Evolutionary conservation across 73 alveolate genomes (phyloP).

Genomic region (Paramecium caudatum): DNA sequence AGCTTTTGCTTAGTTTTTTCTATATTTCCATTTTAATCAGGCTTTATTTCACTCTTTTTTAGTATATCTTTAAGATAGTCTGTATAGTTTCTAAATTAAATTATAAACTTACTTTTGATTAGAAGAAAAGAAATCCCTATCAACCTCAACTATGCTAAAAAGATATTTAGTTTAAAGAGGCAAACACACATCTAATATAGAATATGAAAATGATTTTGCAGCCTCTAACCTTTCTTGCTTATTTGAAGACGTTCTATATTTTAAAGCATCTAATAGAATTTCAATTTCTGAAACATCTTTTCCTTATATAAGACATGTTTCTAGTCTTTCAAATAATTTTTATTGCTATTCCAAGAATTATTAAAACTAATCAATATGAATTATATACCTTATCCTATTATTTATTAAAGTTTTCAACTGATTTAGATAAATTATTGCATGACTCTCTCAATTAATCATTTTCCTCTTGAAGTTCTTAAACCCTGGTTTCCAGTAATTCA

Average conservation of each 20-base stretch:
- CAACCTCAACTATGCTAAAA: neutral
- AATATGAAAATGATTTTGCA: constrained; percentile 50
- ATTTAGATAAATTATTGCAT: constrained; percentile 24
- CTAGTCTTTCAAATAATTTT: constrained; percentile 69
- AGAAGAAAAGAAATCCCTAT: constrained; percentile 35
- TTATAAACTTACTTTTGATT: neutral
- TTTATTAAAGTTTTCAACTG: constrained; percentile 36
- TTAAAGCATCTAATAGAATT: constrained; percentile 68
- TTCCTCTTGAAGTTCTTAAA: constrained; percentile 64
- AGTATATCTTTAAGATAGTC: constrained; percentile 11
- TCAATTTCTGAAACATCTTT: constrained; percentile 68
- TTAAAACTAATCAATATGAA: constrained; percentile 29
- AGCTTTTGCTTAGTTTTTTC: constrained; percentile 11
- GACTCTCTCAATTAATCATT: constrained; percentile 67
- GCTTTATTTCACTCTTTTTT: neutral
- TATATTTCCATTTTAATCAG: neutral
- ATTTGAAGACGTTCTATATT: constrained; percentile 65
- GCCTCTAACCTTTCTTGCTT: constrained; percentile 71
- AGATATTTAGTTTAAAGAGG: constrained; percentile 66
- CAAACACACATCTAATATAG: constrained; percentile 65
- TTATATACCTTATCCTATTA: constrained; percentile 19
- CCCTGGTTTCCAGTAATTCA: constrained; percentile 75
- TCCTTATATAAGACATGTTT: neutral
- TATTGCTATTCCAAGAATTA: constrained; percentile 48
- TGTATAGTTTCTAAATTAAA: neutral